Evolutionary conservation across 768 basidiomycete genomes (phyloP).

Genomic region (Macrocybe gigantea): DNA sequence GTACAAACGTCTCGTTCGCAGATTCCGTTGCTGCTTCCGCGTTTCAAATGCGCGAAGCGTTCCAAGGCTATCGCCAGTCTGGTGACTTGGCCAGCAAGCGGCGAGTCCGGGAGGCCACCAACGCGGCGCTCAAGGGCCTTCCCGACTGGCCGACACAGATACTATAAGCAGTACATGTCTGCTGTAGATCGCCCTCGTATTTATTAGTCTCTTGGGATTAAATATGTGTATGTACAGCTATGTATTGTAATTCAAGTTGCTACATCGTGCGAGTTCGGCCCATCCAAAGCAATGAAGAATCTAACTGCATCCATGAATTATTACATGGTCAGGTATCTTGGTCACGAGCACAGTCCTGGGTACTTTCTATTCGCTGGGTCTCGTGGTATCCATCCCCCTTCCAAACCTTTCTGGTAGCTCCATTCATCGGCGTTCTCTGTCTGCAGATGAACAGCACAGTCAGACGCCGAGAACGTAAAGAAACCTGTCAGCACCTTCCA

Average conservation of each 20-base stretch:
- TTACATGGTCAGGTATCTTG: not conserved
- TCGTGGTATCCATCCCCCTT: slow-evolving; percentile 74
- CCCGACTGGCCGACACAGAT: slow-evolving; percentile 59
- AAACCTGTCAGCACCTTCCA: slow-evolving; percentile 53
- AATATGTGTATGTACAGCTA: no score
- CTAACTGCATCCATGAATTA: not conserved
- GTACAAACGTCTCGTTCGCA: slow-evolving; percentile 13
- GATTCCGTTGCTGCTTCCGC: slow-evolving; percentile 64
- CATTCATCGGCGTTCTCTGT: slow-evolving; percentile 68
- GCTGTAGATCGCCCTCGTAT: no score
- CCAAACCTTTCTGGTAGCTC: slow-evolving; percentile 69
- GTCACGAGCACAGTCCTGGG: slow-evolving; percentile 52
- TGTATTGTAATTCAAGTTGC: no score
- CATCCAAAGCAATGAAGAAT: not conserved
- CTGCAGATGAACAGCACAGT: slow-evolving; percentile 17
- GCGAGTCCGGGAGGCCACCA: slow-evolving; percentile 73
- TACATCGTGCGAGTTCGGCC: no score
- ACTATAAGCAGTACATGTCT: no score
- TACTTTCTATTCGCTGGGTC: slow-evolving; percentile 63
- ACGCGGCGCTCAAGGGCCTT: slow-evolving; percentile 64
- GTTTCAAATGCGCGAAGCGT: slow-evolving; percentile 76
- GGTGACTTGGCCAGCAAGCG: slow-evolving; percentile 64
- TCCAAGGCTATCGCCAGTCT: slow-evolving; percentile 67
- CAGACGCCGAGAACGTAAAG: not conserved
- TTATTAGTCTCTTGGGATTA: no score